Evolutionary conservation across 2,329 filamentous ascomycete species (phyloP).

Genomic region (Neoarthrinium moseri): DNA sequence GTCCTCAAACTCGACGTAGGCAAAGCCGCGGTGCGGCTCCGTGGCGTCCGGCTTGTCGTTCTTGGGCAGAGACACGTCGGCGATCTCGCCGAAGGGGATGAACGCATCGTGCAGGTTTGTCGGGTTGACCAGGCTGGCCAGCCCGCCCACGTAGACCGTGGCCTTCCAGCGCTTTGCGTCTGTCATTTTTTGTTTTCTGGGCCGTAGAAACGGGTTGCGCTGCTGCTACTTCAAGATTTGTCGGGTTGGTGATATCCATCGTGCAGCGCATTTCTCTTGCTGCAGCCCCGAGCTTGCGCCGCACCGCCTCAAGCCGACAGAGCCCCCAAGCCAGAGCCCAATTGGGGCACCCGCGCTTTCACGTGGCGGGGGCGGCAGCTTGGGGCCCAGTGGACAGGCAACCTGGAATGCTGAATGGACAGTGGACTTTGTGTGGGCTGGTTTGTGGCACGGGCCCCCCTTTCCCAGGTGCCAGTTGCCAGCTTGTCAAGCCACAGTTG

Average conservation of each 20-base stretch:
- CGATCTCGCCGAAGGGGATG: slow-evolving; percentile 93
- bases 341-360: too few relatives aligned
- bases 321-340: too few relatives aligned
- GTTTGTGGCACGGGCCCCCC: not conserved
- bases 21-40: slow-evolving; percentile 80
- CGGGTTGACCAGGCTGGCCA: slow-evolving; percentile 74
- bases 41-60: slow-evolving; percentile 76
- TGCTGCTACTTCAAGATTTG: too few relatives aligned
- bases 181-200: slow-evolving; percentile 58
- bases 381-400: too few relatives aligned
- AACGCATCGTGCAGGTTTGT: slow-evolving; percentile 85
- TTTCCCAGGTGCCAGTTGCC: too few relatives aligned
- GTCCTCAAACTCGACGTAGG: slow-evolving; percentile 92
- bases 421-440: too few relatives aligned
- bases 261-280: too few relatives aligned
- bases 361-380: too few relatives aligned
- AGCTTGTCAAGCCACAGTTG: slow-evolving; percentile 6
- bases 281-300: too few relatives aligned
- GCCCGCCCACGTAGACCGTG: slow-evolving; percentile 88
- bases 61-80: slow-evolving; percentile 86
- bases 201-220: too few relatives aligned
- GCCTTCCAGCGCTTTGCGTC: slow-evolving; percentile 83
- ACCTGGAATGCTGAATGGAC: too few relatives aligned
- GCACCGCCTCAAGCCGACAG: slow-evolving; percentile 10
- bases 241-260: too few relatives aligned